Base-by-base conservation (phyloP, 495 filamentous ascomycete species). In the Recurvomyces mirabilis region DNA sequence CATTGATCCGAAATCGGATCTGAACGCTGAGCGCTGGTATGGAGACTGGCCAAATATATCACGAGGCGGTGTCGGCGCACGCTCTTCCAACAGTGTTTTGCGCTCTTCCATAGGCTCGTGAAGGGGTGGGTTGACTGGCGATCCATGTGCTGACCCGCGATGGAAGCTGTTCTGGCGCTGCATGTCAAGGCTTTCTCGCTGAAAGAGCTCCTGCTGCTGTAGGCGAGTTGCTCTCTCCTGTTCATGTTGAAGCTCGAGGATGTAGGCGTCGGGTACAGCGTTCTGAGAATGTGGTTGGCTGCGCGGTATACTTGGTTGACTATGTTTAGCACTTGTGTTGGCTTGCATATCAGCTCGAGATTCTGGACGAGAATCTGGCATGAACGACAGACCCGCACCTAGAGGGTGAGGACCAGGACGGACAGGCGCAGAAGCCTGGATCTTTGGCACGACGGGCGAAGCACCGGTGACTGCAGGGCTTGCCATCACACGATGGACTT, bases 161-260 rank as follows among this genome's bases (percentile, higher is more conserved):
- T 30, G 24, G 2, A 45, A 19, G 1, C 33, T 26, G 0, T 21
- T 6, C 15, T 41, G 46, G 13, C 40, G 51, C 9, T 46, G 46
- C 1, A 46, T 19, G 15, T 35, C 49, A 12, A 43, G 21, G 6
- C 29, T 36, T 2, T 53, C 46, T 20, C 43, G 41, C 28, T 50
- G 51, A 14, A n/a, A 24, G 10, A 39, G 41, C 35, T 41, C 30
- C 17, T 51, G n/a, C 17, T 55, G 52, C n/a, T n/a, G n/a, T 38
- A 51, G 37, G 22, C 43, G 41, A 3, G 51, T 19, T 7, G 52
- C 52, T 11, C 37, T 32, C 15, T 47, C 26, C 24, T 47, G 48
- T 20, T 51, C 47, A 33, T 51, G 35, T 4, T 10, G 15, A 6
- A 55, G 32, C 11, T 34, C 17, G 12, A 51, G 41, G 38, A 24